Evolutionary conservation across 1,284 basidiomycete genomes (phyloP), one percentile per base, ranked within the genome.

Genomic region (Apiotrichum sp.): DNA sequence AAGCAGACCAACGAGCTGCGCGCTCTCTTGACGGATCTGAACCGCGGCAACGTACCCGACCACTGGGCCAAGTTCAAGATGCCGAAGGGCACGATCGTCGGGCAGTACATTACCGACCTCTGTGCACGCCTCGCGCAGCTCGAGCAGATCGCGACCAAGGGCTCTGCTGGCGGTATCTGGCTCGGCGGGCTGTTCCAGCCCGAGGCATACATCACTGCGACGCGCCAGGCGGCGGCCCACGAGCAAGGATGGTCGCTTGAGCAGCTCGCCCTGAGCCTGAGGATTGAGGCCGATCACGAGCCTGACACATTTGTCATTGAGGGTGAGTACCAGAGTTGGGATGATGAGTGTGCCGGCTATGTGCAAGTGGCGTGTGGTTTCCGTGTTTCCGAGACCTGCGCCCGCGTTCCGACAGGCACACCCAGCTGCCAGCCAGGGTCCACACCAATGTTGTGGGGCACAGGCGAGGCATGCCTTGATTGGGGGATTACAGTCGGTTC

Each of bases 1-100:
- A 96, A 95, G 79, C 93, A 95, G 76, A 96, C 93, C 1, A 97
- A 96, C 72, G 90, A 95, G 69, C 79, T 95, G 33, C 87, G 93
- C 41, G 85, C 83, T 3, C 79, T 96, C 39, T 87, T 95, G 83
- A 89, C 88, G 64, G 83, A 86, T 43, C 77, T 96, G 57, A 93
- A 86, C 13, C 93, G 93, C 80, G 91, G 88, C 44, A 89, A 88
- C 3, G 88, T 95, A 40, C 93, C 93, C 0, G 71, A 80, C 13
- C 86, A 92, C 69, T 97, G 93, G 93, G 80, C 84, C 50, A 81
- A 84, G 57, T 97, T 93, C 81, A 93, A 92, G 75, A 87, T 92
- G 52, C 83, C 85, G 59, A 86, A 84, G 63, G 80, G 83, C 0
- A 87, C 87, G 81, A 85, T 86, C 0, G 86, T 92, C 4, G 84